Evolutionary conservation across 352 stramenopile species (phyloP), one percentile per base, ranked within the genome.

Genomic region (Pythium folliculosum): DNA sequence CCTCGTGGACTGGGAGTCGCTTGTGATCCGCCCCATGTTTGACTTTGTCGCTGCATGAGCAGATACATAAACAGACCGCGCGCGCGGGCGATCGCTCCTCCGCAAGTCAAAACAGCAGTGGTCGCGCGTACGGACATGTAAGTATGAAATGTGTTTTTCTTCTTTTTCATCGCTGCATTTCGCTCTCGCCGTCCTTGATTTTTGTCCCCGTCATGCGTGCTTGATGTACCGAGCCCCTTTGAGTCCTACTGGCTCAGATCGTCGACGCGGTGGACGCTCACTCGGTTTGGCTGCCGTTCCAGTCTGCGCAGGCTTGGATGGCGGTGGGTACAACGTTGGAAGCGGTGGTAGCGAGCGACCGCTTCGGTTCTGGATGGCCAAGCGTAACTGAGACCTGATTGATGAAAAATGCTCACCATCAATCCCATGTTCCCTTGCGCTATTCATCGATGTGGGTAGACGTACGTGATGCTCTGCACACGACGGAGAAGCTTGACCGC

Each of bases 1-100:
- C 45, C 84, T 94, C 40, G 84, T 92, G 51, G 82, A 92, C 69
- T 94, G 86, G 86, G 86, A 94, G 65, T 91, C 86, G 61, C 77
- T 94, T 47, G 82, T 92, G 37, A 87, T 92, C 51, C 84, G 72
- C 22, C 86, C 84, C 22, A 86, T 94, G 67, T 94, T 94, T 61
- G 71, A 91, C 64, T 94, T 94, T 49, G 66, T 30, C 10, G 25
- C 30, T 5, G 35, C 35, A 51, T 70, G 55, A 58, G 5, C 21
- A 65, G 14, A 43, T 45, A 60, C 21, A 38, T 6, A 47, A 37
- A 61, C 22, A 32, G 37, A 38, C 14, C n/a, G 16, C 2, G 14
- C 37, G 37, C 9, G 10, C 35, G 6, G 35, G 35, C 27, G 27
- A 5, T 32, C 27, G 27, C 27, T 5, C 27, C 27, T 32, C 27